phyloP scores from a whole-genome alignment of 2,329 filamentous ascomycete genomes.

The Thermothelomyces thermophilus region DNA sequence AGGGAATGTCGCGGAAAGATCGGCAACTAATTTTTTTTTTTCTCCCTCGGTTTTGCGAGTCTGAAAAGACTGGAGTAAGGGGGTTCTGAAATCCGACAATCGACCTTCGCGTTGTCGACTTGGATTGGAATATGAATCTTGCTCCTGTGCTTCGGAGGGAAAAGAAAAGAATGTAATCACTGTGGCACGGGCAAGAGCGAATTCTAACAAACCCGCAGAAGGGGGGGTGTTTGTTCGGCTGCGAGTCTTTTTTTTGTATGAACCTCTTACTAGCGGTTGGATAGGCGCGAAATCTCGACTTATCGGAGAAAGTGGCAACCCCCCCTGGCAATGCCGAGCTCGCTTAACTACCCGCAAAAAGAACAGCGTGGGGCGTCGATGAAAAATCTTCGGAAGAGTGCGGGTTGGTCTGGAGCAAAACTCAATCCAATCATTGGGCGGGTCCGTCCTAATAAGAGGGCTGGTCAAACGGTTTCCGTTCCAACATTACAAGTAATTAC shows the following conservation, averaged over 20 bases:
- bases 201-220: slow-evolving; percentile 1
- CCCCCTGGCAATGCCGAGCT: slow-evolving; percentile 8
- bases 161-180: slow-evolving; percentile 5
- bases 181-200: slow-evolving; percentile 16
- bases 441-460: slow-evolving; percentile 1
- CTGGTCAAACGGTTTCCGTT: background rate
- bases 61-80: slow-evolving; percentile 2
- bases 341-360: slow-evolving; percentile 8
- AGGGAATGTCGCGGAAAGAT: slow-evolving; percentile 2
- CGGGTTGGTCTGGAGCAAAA: slow-evolving; percentile 3
- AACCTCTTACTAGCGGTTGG: slow-evolving; percentile 10
- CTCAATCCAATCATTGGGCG: slow-evolving; percentile 9
- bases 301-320: slow-evolving; percentile 18
- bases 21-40: background rate
- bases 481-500: slow-evolving; percentile 2
- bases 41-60: background rate
- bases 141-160: background rate
- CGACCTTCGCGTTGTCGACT: slow-evolving; percentile 21
- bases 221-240: slow-evolving; percentile 2
- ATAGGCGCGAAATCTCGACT: slow-evolving; percentile 14
- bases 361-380: slow-evolving; percentile 8
- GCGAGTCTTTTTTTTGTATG: slow-evolving; percentile 19
- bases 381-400: slow-evolving; percentile 20
- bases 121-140: background rate
- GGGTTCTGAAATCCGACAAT: slow-evolving; percentile 15